A percentile compares a stretch with the other conserved stretches of the same genome.
Evolutionary conservation across 1,284 basidiomycete genomes (phyloP).

Genomic region (Boletus sp.): DNA sequence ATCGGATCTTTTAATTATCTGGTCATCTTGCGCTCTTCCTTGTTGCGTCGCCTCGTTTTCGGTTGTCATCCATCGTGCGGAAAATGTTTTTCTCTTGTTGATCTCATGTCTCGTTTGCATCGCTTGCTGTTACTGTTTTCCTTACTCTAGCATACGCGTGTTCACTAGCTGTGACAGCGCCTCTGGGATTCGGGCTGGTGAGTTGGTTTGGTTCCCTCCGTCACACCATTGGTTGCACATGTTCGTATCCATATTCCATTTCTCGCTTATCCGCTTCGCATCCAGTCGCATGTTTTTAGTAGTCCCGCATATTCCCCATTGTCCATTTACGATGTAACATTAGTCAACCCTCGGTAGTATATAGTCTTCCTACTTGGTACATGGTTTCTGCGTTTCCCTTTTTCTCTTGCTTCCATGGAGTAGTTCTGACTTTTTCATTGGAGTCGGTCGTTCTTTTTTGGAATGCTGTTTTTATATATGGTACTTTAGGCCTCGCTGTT

Average conservation of each 20-base stretch:
- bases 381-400: neutral
- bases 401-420: neutral
- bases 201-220: conserved; percentile 10
- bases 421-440: neutral
- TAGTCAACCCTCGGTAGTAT: conserved; percentile 31
- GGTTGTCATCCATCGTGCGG: conserved; percentile 17
- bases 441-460: conserved; percentile 6
- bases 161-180: conserved; percentile 9
- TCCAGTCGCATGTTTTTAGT: too few relatives aligned
- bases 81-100: conserved; percentile 21
- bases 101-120: conserved; percentile 12
- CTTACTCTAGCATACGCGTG: conserved; percentile 19
- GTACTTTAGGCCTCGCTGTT: conserved; percentile 12
- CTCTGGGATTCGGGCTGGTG: conserved; percentile 11
- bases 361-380: conserved; percentile 23
- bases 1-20: conserved; percentile 29
- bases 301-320: too few relatives aligned
- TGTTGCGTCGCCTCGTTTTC: conserved; percentile 16
- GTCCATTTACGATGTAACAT: too few relatives aligned
- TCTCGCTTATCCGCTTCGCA: too few relatives aligned
- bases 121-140: conserved; percentile 8
- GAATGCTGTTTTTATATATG: conserved; percentile 9
- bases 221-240: conserved; percentile 19
- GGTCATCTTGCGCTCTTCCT: conserved; percentile 21
- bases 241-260: conserved; percentile 9